Conservation (phyloP, 2,329 filamentous ascomycete species). For the Piedraia hortae region DNA sequence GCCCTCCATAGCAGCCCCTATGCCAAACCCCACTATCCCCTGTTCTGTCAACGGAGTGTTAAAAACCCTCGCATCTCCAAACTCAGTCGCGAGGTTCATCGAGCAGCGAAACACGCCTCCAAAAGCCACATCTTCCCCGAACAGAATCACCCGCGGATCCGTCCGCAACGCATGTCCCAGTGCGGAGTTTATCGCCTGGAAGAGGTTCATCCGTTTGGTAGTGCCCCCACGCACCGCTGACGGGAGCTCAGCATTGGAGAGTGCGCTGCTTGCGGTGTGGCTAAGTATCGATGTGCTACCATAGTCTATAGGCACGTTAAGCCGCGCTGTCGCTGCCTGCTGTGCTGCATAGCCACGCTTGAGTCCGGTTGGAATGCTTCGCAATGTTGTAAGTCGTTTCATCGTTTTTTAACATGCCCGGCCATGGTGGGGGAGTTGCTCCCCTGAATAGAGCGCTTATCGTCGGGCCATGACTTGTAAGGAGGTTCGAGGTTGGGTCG, state of each 20-base stretch:
- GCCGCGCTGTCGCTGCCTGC: conserved; percentile 25
- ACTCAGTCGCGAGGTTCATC: conserved; percentile 68
- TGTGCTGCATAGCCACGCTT: no score
- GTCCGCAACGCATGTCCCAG: conserved; percentile 54
- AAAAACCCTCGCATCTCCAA: conserved; percentile 72
- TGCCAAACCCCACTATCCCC: conserved; percentile 78
- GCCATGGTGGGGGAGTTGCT: no score
- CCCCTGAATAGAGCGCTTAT: no score
- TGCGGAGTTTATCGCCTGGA: conserved; percentile 79
- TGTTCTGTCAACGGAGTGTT: conserved; percentile 90
- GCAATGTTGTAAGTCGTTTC: no score
- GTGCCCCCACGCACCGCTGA: conserved; percentile 14
- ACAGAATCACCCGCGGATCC: conserved; percentile 68
- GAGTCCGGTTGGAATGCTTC: no score
- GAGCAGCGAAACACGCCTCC: conserved; percentile 76
- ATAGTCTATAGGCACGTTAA: conserved; percentile 79
- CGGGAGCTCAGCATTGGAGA: conserved; percentile 44
- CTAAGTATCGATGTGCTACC: conserved; percentile 52
- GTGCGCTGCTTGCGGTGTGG: conserved; percentile 46
- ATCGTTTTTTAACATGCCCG: no score
- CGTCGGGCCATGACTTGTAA: no score
- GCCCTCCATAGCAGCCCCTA: conserved; percentile 69
- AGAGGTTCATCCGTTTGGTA: conserved; percentile 75
- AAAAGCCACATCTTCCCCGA: conserved; percentile 92
- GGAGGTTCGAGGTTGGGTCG: no score